Evolutionary conservation across 352 stramenopile species (phyloP).

Genomic region (Globisporangium paroecandrum): DNA sequence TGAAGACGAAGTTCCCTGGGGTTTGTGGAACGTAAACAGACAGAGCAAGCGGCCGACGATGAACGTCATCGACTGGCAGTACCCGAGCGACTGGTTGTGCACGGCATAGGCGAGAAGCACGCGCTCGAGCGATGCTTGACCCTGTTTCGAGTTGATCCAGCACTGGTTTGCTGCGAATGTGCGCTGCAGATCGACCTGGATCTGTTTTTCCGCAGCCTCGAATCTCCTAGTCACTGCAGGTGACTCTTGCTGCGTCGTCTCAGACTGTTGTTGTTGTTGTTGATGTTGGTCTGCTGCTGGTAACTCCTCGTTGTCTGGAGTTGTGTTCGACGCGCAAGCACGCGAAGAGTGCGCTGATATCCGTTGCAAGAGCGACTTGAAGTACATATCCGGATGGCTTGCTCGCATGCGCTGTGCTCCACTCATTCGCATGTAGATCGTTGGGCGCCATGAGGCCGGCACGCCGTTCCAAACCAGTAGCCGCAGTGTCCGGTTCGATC

Average conservation of each 20-base stretch:
- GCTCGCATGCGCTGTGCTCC: slow-evolving; percentile 25
- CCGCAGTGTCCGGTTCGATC: slow-evolving; percentile 15
- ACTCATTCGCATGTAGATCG: slow-evolving; percentile 49
- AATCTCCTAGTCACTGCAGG: slow-evolving; percentile 22
- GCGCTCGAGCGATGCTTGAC: slow-evolving; percentile 47
- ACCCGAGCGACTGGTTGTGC: slow-evolving; percentile 74
- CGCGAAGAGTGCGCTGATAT: slow-evolving; percentile 5
- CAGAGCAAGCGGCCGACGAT: slow-evolving; percentile 74
- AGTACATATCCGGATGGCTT: slow-evolving; percentile 31
- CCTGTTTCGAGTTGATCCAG: slow-evolving; percentile 49
- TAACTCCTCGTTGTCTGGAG: not conserved
- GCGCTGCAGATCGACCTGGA: slow-evolving; percentile 62
- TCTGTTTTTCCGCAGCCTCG: slow-evolving; percentile 40
- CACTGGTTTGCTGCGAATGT: slow-evolving; percentile 68
- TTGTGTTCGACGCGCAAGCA: not conserved
- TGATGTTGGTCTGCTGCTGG: slow-evolving; percentile 5
- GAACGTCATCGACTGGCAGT: slow-evolving; percentile 91
- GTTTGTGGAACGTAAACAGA: slow-evolving; percentile 28
- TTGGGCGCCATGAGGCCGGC: slow-evolving; percentile 32
- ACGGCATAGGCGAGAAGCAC: slow-evolving; percentile 80
- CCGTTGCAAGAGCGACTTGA: slow-evolving; percentile 21
- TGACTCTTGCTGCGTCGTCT: not conserved
- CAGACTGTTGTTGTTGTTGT: slow-evolving; percentile 3
- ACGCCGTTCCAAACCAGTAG: slow-evolving; percentile 52
- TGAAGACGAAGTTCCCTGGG: not conserved